Percentiles rank a stretch among this genome's conserved stretches.
phyloP scores from a whole-genome alignment of 148 eudicot genomes.

The Nepenthes mirabilis region DNA sequence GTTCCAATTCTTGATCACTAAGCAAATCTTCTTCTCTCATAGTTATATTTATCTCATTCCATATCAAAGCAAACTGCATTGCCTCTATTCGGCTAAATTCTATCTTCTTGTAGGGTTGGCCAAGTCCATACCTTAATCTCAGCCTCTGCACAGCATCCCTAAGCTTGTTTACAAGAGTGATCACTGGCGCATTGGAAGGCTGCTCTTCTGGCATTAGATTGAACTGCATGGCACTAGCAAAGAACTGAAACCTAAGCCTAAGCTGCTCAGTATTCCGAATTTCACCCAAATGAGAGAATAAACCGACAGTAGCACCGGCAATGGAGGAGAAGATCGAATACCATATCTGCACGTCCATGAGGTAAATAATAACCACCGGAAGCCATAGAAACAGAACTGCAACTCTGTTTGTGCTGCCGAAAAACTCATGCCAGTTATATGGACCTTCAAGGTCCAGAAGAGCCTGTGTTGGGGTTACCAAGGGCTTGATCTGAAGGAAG shows the following conservation, averaged over 20 bases:
- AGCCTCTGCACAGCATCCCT: slow-evolving; percentile 59
- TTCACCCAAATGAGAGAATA: slow-evolving; percentile 88
- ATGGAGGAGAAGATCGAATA: slow-evolving; percentile 58
- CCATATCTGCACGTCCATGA: slow-evolving; percentile 89
- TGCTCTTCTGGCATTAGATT: slow-evolving; percentile 74
- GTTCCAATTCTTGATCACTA: slow-evolving; percentile 73
- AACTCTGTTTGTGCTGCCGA: slow-evolving; percentile 48
- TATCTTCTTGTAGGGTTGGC: slow-evolving; percentile 59
- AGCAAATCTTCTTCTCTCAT: slow-evolving; percentile 87
- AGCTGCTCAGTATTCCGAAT: slow-evolving; percentile 73
- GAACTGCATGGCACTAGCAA: slow-evolving; percentile 89
- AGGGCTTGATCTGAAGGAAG: slow-evolving; percentile 77
- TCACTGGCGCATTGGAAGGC: slow-evolving; percentile 20
- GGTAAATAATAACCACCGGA: slow-evolving; percentile 68
- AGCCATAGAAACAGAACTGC: slow-evolving; percentile 63
- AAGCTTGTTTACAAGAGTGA: slow-evolving; percentile 45
- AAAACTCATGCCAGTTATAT: slow-evolving; percentile 79
- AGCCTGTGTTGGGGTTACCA: slow-evolving; percentile 59
- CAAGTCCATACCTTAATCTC: slow-evolving; percentile 78
- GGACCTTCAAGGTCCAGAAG: slow-evolving; percentile 30
- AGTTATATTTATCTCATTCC: slow-evolving; percentile 75
- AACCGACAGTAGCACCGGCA: slow-evolving; percentile 52
- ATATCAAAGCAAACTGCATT: slow-evolving; percentile 70
- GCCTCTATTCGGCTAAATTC: slow-evolving; percentile 85
- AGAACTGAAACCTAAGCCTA: slow-evolving; percentile 91